These are phyloP conservation scores for Raphanus hybrid DNA, from an alignment of 441 rosid species.

Conservation along the genomic window DNA sequence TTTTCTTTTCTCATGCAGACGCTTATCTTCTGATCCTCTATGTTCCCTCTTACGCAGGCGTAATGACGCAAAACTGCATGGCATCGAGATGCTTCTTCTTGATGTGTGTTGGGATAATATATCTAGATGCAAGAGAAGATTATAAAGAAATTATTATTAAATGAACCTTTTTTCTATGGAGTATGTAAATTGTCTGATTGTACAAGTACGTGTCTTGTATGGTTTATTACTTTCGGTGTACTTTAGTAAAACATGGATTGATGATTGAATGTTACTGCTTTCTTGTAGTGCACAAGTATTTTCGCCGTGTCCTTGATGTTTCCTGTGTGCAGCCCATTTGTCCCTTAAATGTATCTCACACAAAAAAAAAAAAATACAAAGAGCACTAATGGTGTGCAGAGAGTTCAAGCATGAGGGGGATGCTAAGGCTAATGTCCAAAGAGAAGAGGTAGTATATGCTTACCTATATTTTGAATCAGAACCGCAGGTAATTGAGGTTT, in stretches of 20 bases:
- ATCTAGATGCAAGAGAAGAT: conserved; percentile 28
- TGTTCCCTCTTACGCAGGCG: neutral
- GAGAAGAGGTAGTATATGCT: too few relatives aligned
- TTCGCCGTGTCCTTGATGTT: too few relatives aligned
- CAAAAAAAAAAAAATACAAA: neutral
- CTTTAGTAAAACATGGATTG: too few relatives aligned
- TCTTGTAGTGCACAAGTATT: too few relatives aligned
- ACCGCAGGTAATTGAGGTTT: conserved; percentile 57
- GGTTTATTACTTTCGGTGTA: too few relatives aligned
- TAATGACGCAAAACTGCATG: neutral
- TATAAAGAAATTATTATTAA: conserved; percentile 9
- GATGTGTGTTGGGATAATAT: neutral
- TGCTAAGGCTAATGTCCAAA: too few relatives aligned
- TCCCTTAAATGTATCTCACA: too few relatives aligned
- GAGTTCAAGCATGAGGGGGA: too few relatives aligned
- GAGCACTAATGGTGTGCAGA: too few relatives aligned
- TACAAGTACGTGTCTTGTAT: conserved; percentile 13
- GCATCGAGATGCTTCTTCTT: conserved; percentile 21
- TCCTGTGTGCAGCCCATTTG: too few relatives aligned
- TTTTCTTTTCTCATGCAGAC: neutral
- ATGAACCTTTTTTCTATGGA: conserved; percentile 21
- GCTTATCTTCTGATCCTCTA: neutral
- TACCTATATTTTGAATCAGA: conserved; percentile 48
- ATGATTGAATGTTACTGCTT: too few relatives aligned
- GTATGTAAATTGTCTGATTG: conserved; percentile 31